These are phyloP conservation scores for Microsporum audouinii DNA, from an alignment of 2,329 filamentous ascomycete genomes.

Conservation along the genomic window DNA sequence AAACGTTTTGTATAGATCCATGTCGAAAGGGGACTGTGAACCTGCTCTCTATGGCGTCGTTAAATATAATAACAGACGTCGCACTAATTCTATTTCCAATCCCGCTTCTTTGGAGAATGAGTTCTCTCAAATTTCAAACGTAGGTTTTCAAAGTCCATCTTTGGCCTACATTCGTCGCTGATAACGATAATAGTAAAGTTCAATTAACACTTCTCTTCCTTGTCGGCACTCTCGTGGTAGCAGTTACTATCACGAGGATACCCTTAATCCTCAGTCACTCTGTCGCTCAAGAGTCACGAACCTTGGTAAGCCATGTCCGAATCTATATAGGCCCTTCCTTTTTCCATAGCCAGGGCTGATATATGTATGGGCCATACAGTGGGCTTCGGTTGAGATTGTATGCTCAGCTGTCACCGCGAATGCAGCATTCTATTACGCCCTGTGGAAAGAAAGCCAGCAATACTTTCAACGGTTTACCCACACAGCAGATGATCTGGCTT, in stretches of 20 bases:
- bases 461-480: background rate
- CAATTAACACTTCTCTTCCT: constrained; percentile 15
- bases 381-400: constrained; percentile 15
- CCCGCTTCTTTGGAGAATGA: constrained; percentile 15
- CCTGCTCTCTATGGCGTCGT: constrained; percentile 11
- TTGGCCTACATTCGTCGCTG: background rate
- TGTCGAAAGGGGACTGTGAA: constrained; percentile 13
- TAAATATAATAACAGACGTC: constrained; percentile 14
- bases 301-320: constrained; percentile 8
- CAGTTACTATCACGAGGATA: constrained; percentile 13
- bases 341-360: background rate
- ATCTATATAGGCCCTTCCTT: background rate
- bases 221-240: constrained; percentile 11
- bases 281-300: constrained; percentile 12
- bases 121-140: constrained; percentile 11
- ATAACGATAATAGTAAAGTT: constrained; percentile 9
- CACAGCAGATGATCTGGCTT: background rate
- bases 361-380: constrained; percentile 2
- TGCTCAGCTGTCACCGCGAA: constrained; percentile 13
- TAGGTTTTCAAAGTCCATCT: background rate
- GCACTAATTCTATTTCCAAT: constrained; percentile 15
- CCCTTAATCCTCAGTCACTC: constrained; percentile 13
- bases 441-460: constrained; percentile 11
- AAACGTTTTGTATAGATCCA: constrained; percentile 5
- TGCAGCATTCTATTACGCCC: constrained; percentile 14